Percentiles rank a stretch among this genome's conserved stretches.
These are phyloP conservation scores for Diplodia corticola DNA, from an alignment of 2,329 filamentous ascomycete genomes.

Conservation along the genomic window DNA sequence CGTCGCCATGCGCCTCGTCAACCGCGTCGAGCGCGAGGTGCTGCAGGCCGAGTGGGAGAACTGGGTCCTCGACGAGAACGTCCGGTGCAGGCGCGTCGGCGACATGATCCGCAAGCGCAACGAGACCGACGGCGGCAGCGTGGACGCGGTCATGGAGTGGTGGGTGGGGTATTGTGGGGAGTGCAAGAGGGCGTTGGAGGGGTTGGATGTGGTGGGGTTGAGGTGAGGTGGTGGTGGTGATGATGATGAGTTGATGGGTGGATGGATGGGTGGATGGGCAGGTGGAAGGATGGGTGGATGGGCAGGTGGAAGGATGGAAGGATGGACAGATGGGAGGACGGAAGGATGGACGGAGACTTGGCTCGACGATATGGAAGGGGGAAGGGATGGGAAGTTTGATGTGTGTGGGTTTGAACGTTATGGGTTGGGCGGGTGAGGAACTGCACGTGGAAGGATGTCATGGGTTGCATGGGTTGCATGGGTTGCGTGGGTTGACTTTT, in stretches of 20 bases:
- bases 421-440: not conserved
- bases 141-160: conserved; percentile 50
- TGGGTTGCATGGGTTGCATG: not conserved
- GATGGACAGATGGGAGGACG: too few species aligned
- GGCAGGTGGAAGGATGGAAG: not conserved
- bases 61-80: conserved; percentile 80
- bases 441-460: not conserved
- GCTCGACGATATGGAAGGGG: not conserved
- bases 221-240: not conserved
- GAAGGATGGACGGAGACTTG: not conserved
- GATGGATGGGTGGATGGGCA: not conserved
- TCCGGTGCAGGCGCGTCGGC: conserved; percentile 67
- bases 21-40: conserved; percentile 84
- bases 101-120: conserved; percentile 48
- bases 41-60: conserved; percentile 88
- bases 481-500: not conserved
- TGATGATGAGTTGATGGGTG: not conserved
- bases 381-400: not conserved
- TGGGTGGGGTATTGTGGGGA: conserved; percentile 64
- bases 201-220: conserved; percentile 14
- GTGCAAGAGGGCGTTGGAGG: conserved; percentile 47
- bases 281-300: too few species aligned
- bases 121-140: conserved; percentile 31
- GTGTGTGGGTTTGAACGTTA: not conserved
- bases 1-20: conserved; percentile 86